Evolutionary conservation across 1,139 yeast genomes (phyloP).

Genomic region (Candida tetrigidarum): DNA sequence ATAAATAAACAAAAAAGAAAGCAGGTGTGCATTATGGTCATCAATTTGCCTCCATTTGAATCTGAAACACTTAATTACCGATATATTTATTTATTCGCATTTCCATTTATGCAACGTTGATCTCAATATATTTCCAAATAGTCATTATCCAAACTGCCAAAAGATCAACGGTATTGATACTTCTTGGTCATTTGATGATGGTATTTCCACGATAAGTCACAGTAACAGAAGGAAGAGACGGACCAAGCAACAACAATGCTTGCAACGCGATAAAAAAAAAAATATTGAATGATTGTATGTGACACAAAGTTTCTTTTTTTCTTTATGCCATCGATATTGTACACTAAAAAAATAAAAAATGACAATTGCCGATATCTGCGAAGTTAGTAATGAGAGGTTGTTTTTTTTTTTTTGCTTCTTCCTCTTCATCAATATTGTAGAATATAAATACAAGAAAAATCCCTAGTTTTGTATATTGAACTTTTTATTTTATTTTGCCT

Average conservation of each 20-base stretch:
- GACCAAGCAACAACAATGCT: not conserved
- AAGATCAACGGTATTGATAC: no score
- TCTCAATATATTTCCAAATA: no score
- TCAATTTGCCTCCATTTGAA: not conserved
- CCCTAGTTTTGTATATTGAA: not conserved
- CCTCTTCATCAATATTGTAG: not conserved
- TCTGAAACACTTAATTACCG: not conserved
- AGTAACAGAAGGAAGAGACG: not conserved
- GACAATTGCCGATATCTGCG: conserved; percentile 10
- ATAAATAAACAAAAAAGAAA: no score
- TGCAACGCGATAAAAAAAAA: not conserved
- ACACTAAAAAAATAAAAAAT: not conserved
- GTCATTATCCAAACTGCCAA: no score
- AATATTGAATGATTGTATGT: no score
- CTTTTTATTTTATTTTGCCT: no score
- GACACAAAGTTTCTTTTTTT: not conserved
- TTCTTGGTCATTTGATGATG: no score
- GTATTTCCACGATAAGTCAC: not conserved
- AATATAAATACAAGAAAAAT: conserved; percentile 3
- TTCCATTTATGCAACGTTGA: not conserved
- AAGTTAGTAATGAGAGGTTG: not conserved
- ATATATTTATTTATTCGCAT: not conserved
- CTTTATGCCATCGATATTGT: not conserved
- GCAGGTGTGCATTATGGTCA: not conserved
- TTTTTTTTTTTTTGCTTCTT: not conserved